Base-by-base conservation (phyloP, 31 red algal species). In the Endocladia muricata region DNA sequence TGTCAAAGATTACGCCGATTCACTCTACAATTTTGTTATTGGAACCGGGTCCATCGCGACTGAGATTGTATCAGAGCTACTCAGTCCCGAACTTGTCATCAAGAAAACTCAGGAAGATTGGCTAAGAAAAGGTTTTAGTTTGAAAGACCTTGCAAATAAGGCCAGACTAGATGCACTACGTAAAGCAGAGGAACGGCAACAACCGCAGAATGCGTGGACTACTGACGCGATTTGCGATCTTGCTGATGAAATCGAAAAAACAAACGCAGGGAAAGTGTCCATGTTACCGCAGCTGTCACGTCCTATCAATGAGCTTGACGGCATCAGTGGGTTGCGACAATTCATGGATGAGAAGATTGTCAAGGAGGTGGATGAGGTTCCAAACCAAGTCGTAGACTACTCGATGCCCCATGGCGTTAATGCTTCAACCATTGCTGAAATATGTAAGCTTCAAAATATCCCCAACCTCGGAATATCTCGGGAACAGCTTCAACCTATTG, bases 371-470 rank as follows among this genome's bases (percentile, higher is more conserved):
- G 68, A 81, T n/a, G 68, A 65, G 26, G 76, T 78, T 13, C 74
- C 74, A 38, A 11, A 48, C 15, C 41, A 74, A 39, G 37, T 81
- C 55, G 41, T 89, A 21, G 85, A 89, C 48, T 89, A 58, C 64
- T 67, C 58, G 8, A 89, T 89, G 85, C 85, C 85, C 31, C 77
- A 89, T 61, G 85, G 85, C 15, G 69, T 81, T 22, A 74, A 59
- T 67, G 31, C 76, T 32, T 31, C 55, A 7, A 75, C 85, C 22
- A 30, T 79, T 2, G 36, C 41, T 23, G 85, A 89, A 22, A 41
- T 89, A 68, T 32, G 42, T 3, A 49, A 40, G 32, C 61, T 87
- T 17, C 62, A 67, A 49, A 5, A 56, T 22, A 36, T 57, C 32
- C 37, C 44, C 40, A 37, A 4, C 19, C 60, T 87, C 34, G 34